Evolutionary conservation across 331 rosid species (phyloP).

Genomic region (Spiraea crenata): DNA sequence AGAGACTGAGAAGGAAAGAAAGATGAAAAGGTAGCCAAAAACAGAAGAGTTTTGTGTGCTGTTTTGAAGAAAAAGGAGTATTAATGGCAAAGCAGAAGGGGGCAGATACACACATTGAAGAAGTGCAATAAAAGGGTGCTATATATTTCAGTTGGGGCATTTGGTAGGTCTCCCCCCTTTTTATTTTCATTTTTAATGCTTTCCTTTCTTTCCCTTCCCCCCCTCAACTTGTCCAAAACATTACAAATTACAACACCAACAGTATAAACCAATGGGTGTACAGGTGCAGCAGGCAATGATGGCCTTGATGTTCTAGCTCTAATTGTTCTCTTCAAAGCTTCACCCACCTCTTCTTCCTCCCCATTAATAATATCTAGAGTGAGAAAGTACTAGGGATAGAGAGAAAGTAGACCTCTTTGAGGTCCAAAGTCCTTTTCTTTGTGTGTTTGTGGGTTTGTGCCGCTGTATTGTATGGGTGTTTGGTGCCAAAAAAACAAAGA

Average conservation of each 20-base stretch:
- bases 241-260: not conserved
- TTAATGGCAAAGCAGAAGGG: constrained; percentile 50
- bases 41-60: constrained; percentile 11
- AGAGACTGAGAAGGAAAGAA: constrained; percentile 42
- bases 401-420: constrained; percentile 1
- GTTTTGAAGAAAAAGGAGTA: constrained; percentile 32
- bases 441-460: constrained; percentile 24
- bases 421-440: constrained; percentile 39
- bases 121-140: constrained; percentile 57
- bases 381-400: constrained; percentile 19
- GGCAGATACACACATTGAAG: constrained; percentile 72
- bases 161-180: constrained; percentile 42
- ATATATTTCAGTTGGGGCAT: constrained; percentile 53
- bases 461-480: constrained; percentile 23
- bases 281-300: constrained; percentile 45
- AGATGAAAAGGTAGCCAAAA: constrained; percentile 9
- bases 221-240: constrained; percentile 22
- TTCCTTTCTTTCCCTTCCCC: not conserved
- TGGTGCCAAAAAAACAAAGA: constrained; percentile 23
- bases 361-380: constrained; percentile 49
- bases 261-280: constrained; percentile 40
- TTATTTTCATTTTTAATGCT: not conserved
- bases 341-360: constrained; percentile 54
- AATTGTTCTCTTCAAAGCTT: constrained; percentile 30
- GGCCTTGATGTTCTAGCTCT: constrained; percentile 49